These are phyloP conservation scores for Dipodascus albidus DNA, from an alignment of 805 yeast genomes.

Conservation along the genomic window DNA sequence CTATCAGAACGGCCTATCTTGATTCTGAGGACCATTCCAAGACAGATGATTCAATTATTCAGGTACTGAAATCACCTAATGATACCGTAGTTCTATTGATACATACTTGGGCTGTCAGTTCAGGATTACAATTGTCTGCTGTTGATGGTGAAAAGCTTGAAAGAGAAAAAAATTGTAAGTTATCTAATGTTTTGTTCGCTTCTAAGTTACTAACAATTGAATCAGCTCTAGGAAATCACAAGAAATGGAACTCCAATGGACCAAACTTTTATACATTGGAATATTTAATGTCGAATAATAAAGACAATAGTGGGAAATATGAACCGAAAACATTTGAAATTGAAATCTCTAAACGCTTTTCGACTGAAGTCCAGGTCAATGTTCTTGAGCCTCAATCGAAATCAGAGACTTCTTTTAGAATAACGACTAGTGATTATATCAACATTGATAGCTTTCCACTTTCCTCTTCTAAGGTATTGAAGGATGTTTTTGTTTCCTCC, in stretches of 20 bases:
- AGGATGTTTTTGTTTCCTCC: background rate
- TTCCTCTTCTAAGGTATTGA: background rate
- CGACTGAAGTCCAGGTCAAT: background rate
- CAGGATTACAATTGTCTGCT: background rate
- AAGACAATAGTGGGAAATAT: background rate
- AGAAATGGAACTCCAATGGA: background rate
- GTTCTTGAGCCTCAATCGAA: background rate
- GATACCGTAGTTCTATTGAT: background rate
- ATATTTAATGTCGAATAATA: background rate
- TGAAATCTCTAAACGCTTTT: background rate
- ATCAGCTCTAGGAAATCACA: background rate
- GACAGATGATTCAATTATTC: conserved; percentile 2
- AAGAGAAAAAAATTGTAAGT: background rate
- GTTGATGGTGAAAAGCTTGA: background rate
- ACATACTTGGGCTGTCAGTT: background rate
- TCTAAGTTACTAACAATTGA: background rate
- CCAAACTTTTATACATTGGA: background rate
- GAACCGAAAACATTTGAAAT: background rate
- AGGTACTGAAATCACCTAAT: background rate
- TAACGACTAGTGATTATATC: background rate
- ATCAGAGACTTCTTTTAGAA: background rate
- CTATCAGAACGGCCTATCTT: background rate
- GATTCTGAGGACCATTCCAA: background rate
- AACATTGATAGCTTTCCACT: background rate
- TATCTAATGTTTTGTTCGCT: background rate